Evolutionary conservation across 2,329 filamentous ascomycete species (phyloP).

Genomic region (Diaporthe caulivora): DNA sequence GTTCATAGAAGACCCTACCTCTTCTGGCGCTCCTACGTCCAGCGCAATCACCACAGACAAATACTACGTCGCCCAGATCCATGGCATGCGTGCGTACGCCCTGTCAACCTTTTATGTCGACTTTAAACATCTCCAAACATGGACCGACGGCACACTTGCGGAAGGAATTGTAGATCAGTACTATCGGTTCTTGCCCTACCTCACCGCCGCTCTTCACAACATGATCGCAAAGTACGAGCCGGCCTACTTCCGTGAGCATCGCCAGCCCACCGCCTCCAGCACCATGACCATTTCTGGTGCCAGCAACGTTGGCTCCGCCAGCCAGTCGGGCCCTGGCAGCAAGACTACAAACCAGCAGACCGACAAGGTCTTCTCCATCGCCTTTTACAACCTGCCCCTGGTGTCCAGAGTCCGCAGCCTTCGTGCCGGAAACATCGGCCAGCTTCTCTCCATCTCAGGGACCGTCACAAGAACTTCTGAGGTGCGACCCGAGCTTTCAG

Average conservation of each 20-base stretch:
- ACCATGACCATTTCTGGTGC: slow-evolving; percentile 77
- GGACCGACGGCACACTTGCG: slow-evolving; percentile 84
- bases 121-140: slow-evolving; percentile 83
- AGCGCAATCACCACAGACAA: slow-evolving; percentile 82
- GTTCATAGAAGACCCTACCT: slow-evolving; percentile 77
- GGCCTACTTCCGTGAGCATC: slow-evolving; percentile 92
- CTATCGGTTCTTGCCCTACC: slow-evolving; percentile 94
- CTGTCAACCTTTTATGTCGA: slow-evolving; percentile 91
- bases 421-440: slow-evolving; percentile 90
- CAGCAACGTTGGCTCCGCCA: slow-evolving; percentile 72
- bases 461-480: slow-evolving; percentile 98
- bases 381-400: slow-evolving; percentile 92
- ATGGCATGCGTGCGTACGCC: slow-evolving; percentile 78
- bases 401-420: slow-evolving; percentile 88
- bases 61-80: slow-evolving; percentile 88
- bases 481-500: slow-evolving; percentile 91
- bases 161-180: slow-evolving; percentile 90
- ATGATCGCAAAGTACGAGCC: slow-evolving; percentile 96
- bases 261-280: slow-evolving; percentile 83
- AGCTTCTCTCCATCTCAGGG: slow-evolving; percentile 93
- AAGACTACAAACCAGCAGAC: slow-evolving; percentile 94
- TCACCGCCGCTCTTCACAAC: slow-evolving; percentile 89
- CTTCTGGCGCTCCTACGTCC: slow-evolving; percentile 73
- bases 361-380: slow-evolving; percentile 93
- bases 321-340: slow-evolving; percentile 75